Evolutionary conservation across 192 early-diverging fungal genomes (phyloP).

Genomic region (Lunasporangiospora selenospora): DNA sequence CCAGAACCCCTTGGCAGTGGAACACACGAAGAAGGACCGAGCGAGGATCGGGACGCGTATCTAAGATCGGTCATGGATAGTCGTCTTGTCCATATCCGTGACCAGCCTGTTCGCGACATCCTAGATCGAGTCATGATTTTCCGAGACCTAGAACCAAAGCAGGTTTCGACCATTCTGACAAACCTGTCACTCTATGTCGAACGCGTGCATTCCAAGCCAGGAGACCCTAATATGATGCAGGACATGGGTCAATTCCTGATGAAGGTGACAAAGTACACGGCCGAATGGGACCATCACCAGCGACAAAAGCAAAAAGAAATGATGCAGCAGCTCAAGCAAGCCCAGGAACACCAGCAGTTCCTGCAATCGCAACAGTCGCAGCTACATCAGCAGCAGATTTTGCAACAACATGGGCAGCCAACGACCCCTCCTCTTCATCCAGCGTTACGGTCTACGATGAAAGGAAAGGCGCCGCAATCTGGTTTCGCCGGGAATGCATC

Average conservation of each 20-base stretch:
- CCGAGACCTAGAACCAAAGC: conserved; percentile 49
- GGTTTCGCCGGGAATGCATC: conserved; percentile 10
- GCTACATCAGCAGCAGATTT: conserved; percentile 4
- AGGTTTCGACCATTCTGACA: conserved; percentile 59
- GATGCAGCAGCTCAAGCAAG: neutral
- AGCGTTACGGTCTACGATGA: no score
- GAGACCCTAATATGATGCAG: conserved; percentile 49
- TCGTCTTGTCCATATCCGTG: conserved; percentile 52
- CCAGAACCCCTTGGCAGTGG: conserved; percentile 36
- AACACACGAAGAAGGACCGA: conserved; percentile 5
- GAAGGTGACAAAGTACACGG: conserved; percentile 51
- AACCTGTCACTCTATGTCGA: conserved; percentile 61
- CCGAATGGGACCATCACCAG: conserved; percentile 49
- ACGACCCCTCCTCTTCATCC: no score
- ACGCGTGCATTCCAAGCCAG: conserved; percentile 56
- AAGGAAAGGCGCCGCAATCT: neutral
- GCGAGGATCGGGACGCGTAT: neutral
- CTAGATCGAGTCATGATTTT: conserved; percentile 52
- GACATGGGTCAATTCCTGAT: conserved; percentile 49
- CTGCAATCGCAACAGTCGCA: neutral
- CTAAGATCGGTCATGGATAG: neutral
- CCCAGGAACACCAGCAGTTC: conserved; percentile 12
- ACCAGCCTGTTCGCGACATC: conserved; percentile 65
- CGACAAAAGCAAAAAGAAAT: conserved; percentile 23
- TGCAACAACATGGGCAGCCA: no score